Evolutionary conservation across 495 filamentous ascomycete species (phyloP).

Genomic region (Aspergillus indologenus): DNA sequence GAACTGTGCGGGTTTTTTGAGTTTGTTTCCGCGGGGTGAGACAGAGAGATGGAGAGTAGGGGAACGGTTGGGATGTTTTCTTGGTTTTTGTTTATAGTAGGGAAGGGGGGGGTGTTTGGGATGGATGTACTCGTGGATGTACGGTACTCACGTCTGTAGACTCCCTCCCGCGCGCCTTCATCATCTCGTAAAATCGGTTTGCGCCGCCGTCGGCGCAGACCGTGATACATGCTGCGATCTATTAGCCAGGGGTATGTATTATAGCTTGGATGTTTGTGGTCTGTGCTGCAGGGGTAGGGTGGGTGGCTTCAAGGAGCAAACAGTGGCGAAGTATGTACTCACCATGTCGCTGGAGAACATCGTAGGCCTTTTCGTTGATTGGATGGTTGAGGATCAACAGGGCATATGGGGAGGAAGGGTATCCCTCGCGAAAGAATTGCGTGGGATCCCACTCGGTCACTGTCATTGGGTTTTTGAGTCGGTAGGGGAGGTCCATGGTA

Average conservation of each 20-base stretch:
- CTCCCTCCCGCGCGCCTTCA: slow-evolving; percentile 31
- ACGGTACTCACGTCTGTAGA: slow-evolving; percentile 38
- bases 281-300: too few relatives aligned
- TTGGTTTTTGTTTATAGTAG: neutral
- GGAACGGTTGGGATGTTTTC: too few relatives aligned
- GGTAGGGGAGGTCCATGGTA: neutral
- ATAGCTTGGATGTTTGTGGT: too few relatives aligned
- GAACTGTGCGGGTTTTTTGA: slow-evolving; percentile 29
- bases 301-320: too few relatives aligned
- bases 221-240: slow-evolving; percentile 47
- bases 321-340: slow-evolving; percentile 15
- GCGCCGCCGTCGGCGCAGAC: slow-evolving; percentile 91
- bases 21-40: too few relatives aligned
- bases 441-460: slow-evolving; percentile 53
- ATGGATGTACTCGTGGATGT: neutral
- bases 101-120: neutral
- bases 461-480: slow-evolving; percentile 17
- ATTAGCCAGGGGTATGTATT: slow-evolving; percentile 5
- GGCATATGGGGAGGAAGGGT: slow-evolving; percentile 46
- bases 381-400: slow-evolving; percentile 72
- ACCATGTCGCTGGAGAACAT: slow-evolving; percentile 59
- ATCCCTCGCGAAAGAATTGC: slow-evolving; percentile 41
- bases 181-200: slow-evolving; percentile 67
- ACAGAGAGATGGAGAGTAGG: too few relatives aligned
- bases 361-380: slow-evolving; percentile 49